phyloP scores from a whole-genome alignment of 768 basidiomycete species.

The Kwoniella sp. region DNA sequence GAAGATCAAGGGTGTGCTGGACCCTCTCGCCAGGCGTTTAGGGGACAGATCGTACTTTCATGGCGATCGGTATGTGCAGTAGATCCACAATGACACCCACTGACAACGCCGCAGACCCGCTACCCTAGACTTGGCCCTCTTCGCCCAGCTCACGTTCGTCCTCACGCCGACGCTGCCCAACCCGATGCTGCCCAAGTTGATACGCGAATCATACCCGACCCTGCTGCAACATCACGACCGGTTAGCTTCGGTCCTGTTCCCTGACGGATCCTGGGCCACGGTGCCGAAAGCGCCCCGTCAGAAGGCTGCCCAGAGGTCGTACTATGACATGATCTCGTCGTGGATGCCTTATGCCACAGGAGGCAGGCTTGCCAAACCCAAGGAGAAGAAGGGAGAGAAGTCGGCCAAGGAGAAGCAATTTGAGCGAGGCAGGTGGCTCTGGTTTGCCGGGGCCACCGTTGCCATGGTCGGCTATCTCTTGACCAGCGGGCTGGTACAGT shows the following conservation, averaged over 20 bases:
- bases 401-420: slow-evolving; percentile 28
- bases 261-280: slow-evolving; percentile 1
- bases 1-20: slow-evolving; percentile 25
- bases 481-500: slow-evolving; percentile 30
- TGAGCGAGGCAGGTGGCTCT: slow-evolving; percentile 36
- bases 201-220: slow-evolving; percentile 20
- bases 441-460: slow-evolving; percentile 34
- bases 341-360: neutral
- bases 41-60: slow-evolving; percentile 26
- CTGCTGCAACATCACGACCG: slow-evolving; percentile 29
- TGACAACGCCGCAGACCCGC: slow-evolving; percentile 18
- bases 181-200: slow-evolving; percentile 21
- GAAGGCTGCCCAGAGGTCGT: neutral
- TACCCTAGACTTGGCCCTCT: slow-evolving; percentile 25
- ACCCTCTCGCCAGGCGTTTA: slow-evolving; percentile 24
- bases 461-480: slow-evolving; percentile 42
- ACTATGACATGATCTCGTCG: neutral
- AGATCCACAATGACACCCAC: neutral
- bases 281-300: slow-evolving; percentile 1
- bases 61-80: slow-evolving; percentile 20
- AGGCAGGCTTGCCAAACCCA: neutral
- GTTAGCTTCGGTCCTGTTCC: slow-evolving; percentile 19
- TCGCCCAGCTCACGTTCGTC: slow-evolving; percentile 29
- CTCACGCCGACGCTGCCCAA: slow-evolving; percentile 30
- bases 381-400: slow-evolving; percentile 16